These are phyloP conservation scores for Sporisorium graminicola DNA, from an alignment of 1,284 basidiomycete species.

Conservation along the genomic window DNA sequence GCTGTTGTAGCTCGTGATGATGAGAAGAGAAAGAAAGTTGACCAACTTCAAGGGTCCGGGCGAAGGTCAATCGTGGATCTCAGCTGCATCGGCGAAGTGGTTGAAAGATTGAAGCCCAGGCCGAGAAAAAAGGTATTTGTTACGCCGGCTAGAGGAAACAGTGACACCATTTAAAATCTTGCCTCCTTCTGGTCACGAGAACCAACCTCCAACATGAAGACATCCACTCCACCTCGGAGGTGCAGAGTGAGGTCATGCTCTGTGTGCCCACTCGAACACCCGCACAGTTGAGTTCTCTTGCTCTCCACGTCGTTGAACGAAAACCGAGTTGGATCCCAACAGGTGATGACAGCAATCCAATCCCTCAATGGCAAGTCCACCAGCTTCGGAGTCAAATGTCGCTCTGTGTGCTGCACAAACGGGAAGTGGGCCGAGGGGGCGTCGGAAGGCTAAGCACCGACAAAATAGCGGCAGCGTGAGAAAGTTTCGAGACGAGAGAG, in stretches of 20 bases:
- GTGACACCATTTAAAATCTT: too few relatives aligned
- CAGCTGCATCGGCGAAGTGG: conserved; percentile 5
- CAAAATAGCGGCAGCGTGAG: not conserved
- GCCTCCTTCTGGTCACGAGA: conserved; percentile 1
- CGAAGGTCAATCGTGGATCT: not conserved
- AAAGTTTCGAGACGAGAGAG: not conserved
- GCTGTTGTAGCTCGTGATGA: not conserved
- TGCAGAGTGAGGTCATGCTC: conserved; percentile 11
- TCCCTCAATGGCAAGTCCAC: not conserved
- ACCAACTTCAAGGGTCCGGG: conserved; percentile 8
- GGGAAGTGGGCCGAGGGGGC: not conserved
- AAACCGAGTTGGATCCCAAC: too few relatives aligned
- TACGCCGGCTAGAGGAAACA: too few relatives aligned
- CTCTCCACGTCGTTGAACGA: too few relatives aligned
- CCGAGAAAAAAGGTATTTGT: too few relatives aligned
- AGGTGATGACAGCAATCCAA: not conserved
- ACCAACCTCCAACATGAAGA: not conserved
- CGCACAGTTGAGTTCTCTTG: not conserved
- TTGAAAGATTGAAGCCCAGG: not conserved
- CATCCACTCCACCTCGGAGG: not conserved
- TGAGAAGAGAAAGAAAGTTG: not conserved
- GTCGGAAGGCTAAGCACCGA: conserved; percentile 1
- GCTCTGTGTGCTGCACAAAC: not conserved
- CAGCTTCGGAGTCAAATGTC: too few relatives aligned
- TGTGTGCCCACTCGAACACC: not conserved